Evolutionary conservation across 257 asterid genomes (phyloP), one percentile per base, ranked within the genome.

Genomic region (Rauvolfia tetraphylla): DNA sequence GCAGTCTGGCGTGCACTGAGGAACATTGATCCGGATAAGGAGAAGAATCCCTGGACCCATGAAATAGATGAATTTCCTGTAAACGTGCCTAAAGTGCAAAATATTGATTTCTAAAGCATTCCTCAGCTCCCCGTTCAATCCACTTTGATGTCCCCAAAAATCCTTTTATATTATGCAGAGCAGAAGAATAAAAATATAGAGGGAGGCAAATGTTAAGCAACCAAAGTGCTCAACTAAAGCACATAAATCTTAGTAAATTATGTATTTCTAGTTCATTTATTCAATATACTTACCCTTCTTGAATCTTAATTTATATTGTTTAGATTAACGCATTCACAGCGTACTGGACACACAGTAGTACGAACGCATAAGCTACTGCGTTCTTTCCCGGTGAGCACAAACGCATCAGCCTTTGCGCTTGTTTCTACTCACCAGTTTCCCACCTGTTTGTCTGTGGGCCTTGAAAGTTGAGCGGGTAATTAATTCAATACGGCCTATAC

Each of bases 1-100:
- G 83, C 78, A 0, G 85, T 85, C 4, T 85, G 88, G 88, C 76
- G 77, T 4, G 86, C 88, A 15, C 31, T 85, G 75, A 82, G 63
- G 68, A 67, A n/a, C 20, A 72, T 85, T 23, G 41, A 85, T 61
- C 86, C 88, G n/a, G 51, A 61, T 5, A 71, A 78, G 72, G 86
- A 80, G 75, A 72, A 72, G 23, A 82, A 77, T 48, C 83, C 88
- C 0, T 82, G 88, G 88, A 80, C 71, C 44, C 81, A 78, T 68
- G 88, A 85, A 72, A 80, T 82, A 25, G 48, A 68, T 15, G 85
- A 85, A 15, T 82, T 82, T 14, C 88, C 86, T 0, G 81, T 85
- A n/a, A 20, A 75, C 7, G 85, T 85, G 8, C 86, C 86, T 0
- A 65, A 41, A 29, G 44, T 72, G 41, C 59, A 53, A 53, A 53